Percentiles rank a stretch among this genome's conserved stretches.
Conservation (phyloP, 2,329 filamentous ascomycete genomes). For the Paracoccidioides lutzii region DNA sequence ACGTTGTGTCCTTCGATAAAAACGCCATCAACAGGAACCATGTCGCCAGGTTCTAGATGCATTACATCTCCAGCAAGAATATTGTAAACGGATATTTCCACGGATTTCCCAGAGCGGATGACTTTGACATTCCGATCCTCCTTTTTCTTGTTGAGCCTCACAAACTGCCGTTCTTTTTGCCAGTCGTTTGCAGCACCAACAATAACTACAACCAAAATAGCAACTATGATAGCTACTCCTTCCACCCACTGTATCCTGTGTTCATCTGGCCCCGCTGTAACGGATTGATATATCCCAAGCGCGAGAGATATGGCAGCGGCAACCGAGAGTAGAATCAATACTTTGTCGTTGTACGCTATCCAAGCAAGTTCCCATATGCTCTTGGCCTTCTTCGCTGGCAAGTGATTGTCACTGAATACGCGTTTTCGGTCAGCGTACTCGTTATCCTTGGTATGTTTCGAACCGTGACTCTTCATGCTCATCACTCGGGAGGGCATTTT, state of each 20-base stretch:
- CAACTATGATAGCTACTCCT: slow-evolving; percentile 53
- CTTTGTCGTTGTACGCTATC: slow-evolving; percentile 74
- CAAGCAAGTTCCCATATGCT: slow-evolving; percentile 57
- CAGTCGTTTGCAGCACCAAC: slow-evolving; percentile 54
- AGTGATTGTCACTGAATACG: slow-evolving; percentile 54
- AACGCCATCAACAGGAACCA: slow-evolving; percentile 60
- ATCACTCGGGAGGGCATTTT: slow-evolving; percentile 8
- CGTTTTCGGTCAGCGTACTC: slow-evolving; percentile 52
- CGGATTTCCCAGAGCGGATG: slow-evolving; percentile 58
- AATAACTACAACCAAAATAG: slow-evolving; percentile 51
- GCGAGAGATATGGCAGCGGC: slow-evolving; percentile 62
- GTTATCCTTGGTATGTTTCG: slow-evolving; percentile 19
- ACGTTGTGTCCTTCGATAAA: slow-evolving; percentile 53
- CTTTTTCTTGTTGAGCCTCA: slow-evolving; percentile 60
- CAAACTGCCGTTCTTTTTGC: slow-evolving; percentile 55
- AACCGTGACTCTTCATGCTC: slow-evolving; percentile 11
- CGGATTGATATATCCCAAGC: slow-evolving; percentile 61
- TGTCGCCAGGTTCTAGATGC: slow-evolving; percentile 59
- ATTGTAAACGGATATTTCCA: slow-evolving; percentile 57
- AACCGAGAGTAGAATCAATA: slow-evolving; percentile 57
- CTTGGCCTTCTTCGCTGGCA: slow-evolving; percentile 58
- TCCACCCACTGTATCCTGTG: slow-evolving; percentile 51
- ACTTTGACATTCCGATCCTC: slow-evolving; percentile 63
- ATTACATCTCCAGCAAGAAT: slow-evolving; percentile 62
- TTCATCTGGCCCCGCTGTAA: slow-evolving; percentile 41